A percentile compares a stretch with the other conserved stretches of the same genome.
phyloP scores from a whole-genome alignment of 2,329 filamentous ascomycete species.

The Penicillium sclerotigenum region DNA sequence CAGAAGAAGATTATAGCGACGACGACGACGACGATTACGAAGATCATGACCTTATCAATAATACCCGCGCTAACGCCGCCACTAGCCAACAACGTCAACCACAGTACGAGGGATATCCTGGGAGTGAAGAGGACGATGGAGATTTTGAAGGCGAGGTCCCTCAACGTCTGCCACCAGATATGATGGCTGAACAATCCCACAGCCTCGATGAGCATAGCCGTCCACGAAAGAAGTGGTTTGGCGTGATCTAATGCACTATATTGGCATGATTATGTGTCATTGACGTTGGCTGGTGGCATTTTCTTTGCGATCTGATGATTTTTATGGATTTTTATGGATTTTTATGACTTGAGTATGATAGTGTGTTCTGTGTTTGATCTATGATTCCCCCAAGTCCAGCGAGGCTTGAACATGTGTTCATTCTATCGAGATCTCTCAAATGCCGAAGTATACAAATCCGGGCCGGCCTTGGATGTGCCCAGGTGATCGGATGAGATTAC shows the following conservation, averaged over 20 bases:
- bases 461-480: background rate
- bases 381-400: slow-evolving; percentile 3
- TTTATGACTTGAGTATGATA: background rate
- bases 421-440: background rate
- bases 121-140: slow-evolving; percentile 18
- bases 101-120: slow-evolving; percentile 24
- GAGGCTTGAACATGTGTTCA: background rate
- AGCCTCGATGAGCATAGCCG: slow-evolving; percentile 13
- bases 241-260: slow-evolving; percentile 24
- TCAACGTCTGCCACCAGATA: slow-evolving; percentile 13
- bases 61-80: slow-evolving; percentile 25
- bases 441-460: background rate
- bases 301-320: background rate
- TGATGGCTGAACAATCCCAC: slow-evolving; percentile 4
- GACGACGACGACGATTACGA: slow-evolving; percentile 26
- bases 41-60: slow-evolving; percentile 23
- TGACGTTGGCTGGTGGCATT: background rate
- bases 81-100: slow-evolving; percentile 11
- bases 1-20: slow-evolving; percentile 13
- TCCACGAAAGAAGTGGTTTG: slow-evolving; percentile 35
- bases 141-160: slow-evolving; percentile 17
- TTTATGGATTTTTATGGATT: slow-evolving; percentile 12
- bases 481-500: slow-evolving; percentile 1
- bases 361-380: background rate
- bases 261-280: slow-evolving; percentile 8